Evolutionary conservation across 2,329 filamentous ascomycete species (phyloP).

Genomic region (Pseudocercospora crystallina): DNA sequence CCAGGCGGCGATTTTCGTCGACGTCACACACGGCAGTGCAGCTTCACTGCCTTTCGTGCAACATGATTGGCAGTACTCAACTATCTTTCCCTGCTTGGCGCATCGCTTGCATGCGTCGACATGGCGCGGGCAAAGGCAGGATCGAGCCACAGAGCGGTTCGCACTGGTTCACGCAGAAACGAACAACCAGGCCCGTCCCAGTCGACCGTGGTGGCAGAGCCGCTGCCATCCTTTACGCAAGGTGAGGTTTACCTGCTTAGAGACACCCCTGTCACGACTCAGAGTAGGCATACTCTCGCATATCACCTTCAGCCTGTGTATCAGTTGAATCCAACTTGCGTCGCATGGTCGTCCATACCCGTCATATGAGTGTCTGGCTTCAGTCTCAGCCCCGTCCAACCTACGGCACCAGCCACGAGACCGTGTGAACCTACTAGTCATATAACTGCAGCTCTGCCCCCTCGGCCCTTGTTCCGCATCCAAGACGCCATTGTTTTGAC

Average conservation of each 20-base stretch:
- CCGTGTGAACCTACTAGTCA: no score
- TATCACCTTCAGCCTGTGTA: neutral
- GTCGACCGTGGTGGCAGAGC: neutral
- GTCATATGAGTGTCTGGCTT: no score
- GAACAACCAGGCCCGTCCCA: neutral
- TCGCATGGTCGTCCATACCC: neutral
- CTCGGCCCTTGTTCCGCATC: no score
- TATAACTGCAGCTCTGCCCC: no score
- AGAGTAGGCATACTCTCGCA: neutral
- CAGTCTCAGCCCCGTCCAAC: no score
- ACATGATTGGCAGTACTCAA: slow-evolving; percentile 4
- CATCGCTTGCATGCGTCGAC: slow-evolving; percentile 1
- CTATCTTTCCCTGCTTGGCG: neutral
- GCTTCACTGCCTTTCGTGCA: neutral
- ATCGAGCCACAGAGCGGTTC: neutral
- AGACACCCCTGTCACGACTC: neutral
- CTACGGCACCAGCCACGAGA: no score
- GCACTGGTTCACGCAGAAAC: neutral
- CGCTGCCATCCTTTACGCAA: neutral
- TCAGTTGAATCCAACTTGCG: slow-evolving; percentile 1
- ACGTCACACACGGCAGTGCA: slow-evolving; percentile 2
- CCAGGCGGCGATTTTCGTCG: neutral
- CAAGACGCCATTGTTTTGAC: no score
- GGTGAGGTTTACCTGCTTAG: slow-evolving; percentile 2
- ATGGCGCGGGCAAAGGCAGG: neutral